Base-by-base conservation (phyloP, 768 basidiomycete species). In the Lenzites betulinus region DNA sequence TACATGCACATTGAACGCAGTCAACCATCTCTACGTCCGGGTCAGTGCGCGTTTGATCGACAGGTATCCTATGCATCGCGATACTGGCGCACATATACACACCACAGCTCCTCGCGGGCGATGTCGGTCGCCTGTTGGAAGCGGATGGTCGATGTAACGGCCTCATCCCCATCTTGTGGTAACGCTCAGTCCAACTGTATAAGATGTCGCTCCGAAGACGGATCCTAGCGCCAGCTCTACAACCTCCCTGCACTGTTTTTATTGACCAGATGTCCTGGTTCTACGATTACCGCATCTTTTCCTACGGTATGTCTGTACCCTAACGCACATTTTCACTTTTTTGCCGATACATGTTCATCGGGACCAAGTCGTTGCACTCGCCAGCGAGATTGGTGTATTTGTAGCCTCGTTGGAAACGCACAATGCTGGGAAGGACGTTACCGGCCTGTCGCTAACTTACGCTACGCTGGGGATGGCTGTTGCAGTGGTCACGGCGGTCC, bases 281-380 rank as follows among this genome's bases (percentile, higher is more conserved):
- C 11, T 51, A 51, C 13, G 51, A 51, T 20, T 51, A 51, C 23
- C 51, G 51, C 35, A 23, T 51, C 22, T 51, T 51, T 35, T 38
- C 51, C 7, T 25, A 23, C 22, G 51, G 51, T 51, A 11, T n/a
- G 51, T 39, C 30, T 15, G 20, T 12, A 9, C 2, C 3, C 3
- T 26, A 20, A 12, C 36, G 6, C 33, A 23, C 13, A 13, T 25
- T 2, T 15, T 12, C 22, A 20, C 6, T 7, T 3, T 25, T n/a
- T 3, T 38, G 7, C 51, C 25, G 12, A 25, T 12, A 9, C 35
- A 38, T 12, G 11, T 20, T 26, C 16, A 30, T n/a, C 26, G 1
- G 20, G 7, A n/a, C 8, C 5, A 16, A 51, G 51, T 51, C 8
- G 38, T 51, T 35, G 16, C 51, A 7, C 35, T 51, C 51, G 51